Conservation (phyloP, 2,329 filamentous ascomycete genomes). For the Knoxdaviesia capensis region DNA sequence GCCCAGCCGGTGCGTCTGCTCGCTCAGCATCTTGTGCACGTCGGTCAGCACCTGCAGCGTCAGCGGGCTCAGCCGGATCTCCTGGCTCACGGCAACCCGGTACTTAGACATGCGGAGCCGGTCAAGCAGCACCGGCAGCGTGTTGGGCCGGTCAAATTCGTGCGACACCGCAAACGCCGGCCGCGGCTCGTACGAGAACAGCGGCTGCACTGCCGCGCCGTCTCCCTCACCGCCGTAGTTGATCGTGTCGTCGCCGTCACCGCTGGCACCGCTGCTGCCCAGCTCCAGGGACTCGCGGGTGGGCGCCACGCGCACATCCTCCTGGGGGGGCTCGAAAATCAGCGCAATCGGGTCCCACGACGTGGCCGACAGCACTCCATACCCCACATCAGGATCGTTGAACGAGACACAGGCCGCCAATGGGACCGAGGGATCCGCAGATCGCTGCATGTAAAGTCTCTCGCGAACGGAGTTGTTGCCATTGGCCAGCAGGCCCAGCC, state of each 20-base stretch:
- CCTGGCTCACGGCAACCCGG: slow-evolving; percentile 41
- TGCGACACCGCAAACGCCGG: slow-evolving; percentile 44
- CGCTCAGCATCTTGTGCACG: slow-evolving; percentile 48
- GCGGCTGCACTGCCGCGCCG: slow-evolving; percentile 12
- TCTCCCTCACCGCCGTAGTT: not conserved
- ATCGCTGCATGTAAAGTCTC: slow-evolving; percentile 32
- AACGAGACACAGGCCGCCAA: slow-evolving; percentile 33
- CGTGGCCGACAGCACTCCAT: slow-evolving; percentile 40
- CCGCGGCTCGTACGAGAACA: slow-evolving; percentile 40
- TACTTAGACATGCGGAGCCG: slow-evolving; percentile 37
- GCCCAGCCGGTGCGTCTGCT: slow-evolving; percentile 49
- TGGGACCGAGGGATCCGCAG: slow-evolving; percentile 22
- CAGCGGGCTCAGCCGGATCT: slow-evolving; percentile 48
- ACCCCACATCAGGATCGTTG: slow-evolving; percentile 41
- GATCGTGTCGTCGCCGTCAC: not conserved
- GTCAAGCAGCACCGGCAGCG: slow-evolving; percentile 34
- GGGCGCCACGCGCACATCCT: slow-evolving; percentile 19
- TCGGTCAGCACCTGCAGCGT: slow-evolving; percentile 54
- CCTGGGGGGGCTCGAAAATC: slow-evolving; percentile 38
- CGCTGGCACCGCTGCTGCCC: not conserved
- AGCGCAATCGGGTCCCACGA: slow-evolving; percentile 35
- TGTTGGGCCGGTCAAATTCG: slow-evolving; percentile 34
- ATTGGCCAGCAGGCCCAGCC: slow-evolving; percentile 37
- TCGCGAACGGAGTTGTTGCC: slow-evolving; percentile 35
- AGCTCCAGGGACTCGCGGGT: slow-evolving; percentile 1